Evolutionary conservation across 305 asterid species (phyloP).

Genomic region (Withania somnifera): DNA sequence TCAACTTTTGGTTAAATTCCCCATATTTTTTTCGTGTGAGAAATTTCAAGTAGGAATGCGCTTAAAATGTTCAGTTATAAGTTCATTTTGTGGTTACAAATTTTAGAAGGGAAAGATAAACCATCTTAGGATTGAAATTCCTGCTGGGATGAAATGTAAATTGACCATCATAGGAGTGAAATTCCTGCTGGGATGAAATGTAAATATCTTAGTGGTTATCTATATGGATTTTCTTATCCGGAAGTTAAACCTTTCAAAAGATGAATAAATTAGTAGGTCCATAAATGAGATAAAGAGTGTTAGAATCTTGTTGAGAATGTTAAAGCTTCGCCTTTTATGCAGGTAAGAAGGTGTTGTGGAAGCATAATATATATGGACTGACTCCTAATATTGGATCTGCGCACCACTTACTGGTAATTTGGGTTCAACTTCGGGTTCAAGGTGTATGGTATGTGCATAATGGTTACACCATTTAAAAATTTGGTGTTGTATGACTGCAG

Average conservation of each 20-base stretch:
- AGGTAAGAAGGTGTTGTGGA: constrained; percentile 75
- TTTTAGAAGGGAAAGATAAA: not conserved
- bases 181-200: not conserved
- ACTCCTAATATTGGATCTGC: constrained; percentile 79
- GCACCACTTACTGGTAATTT: constrained; percentile 66
- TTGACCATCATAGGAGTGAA: not conserved
- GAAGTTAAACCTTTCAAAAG: not conserved
- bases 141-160: not conserved
- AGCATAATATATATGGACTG: constrained; percentile 61
- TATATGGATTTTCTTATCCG: not conserved
- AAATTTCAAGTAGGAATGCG: not conserved
- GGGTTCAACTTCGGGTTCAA: not conserved
- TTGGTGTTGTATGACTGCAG: constrained; percentile 40
- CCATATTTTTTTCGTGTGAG: not conserved
- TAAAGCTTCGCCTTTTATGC: constrained; percentile 5
- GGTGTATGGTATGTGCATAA: constrained; percentile 7
- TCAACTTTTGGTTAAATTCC: not conserved
- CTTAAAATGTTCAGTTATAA: not conserved
- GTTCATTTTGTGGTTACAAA: not conserved
- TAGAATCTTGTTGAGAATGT: not conserved
- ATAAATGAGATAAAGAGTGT: not conserved
- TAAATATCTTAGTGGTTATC: not conserved
- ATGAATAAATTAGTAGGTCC: not conserved
- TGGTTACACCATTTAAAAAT: not conserved
- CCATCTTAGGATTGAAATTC: not conserved